phyloP scores from a whole-genome alignment of 1,139 yeast species.

The Debaryomycetaceae sp. region DNA sequence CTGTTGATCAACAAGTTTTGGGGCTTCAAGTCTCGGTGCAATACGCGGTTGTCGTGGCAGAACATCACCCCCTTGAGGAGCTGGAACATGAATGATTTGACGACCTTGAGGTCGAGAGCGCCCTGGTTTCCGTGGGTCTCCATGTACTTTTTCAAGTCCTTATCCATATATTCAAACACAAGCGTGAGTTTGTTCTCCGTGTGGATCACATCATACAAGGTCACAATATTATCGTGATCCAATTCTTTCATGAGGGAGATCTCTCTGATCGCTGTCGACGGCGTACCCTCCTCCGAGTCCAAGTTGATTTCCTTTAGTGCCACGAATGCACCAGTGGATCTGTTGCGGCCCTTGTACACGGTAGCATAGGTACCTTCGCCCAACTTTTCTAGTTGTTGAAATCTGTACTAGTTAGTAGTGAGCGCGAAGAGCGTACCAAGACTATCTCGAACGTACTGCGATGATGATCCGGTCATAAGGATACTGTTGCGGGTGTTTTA shows the following conservation, averaged over 20 bases:
- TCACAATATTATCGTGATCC: constrained; percentile 87
- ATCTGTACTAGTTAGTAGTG: constrained; percentile 13
- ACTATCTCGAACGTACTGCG: constrained; percentile 15
- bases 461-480: constrained; percentile 18
- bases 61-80: constrained; percentile 81
- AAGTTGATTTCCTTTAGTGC: constrained; percentile 90
- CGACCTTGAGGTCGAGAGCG: constrained; percentile 67
- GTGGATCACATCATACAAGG: constrained; percentile 90
- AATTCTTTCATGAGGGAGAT: constrained; percentile 94
- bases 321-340: constrained; percentile 84
- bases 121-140: constrained; percentile 78
- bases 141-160: constrained; percentile 90
- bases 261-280: constrained; percentile 95
- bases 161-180: constrained; percentile 91
- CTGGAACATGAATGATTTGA: constrained; percentile 90
- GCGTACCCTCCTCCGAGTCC: constrained; percentile 97
- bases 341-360: constrained; percentile 89
- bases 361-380: constrained; percentile 99
- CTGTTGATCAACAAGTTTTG: constrained; percentile 81
- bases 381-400: constrained; percentile 67
- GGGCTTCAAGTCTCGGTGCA: constrained; percentile 93
- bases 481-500: constrained; percentile 1
- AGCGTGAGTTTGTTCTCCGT: constrained; percentile 90
- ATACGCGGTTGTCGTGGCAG: constrained; percentile 89
- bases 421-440: neutral